Evolutionary conservation across 495 filamentous ascomycete genomes (phyloP), one percentile per base, ranked within the genome.

Genomic region (Daldinia decipiens): DNA sequence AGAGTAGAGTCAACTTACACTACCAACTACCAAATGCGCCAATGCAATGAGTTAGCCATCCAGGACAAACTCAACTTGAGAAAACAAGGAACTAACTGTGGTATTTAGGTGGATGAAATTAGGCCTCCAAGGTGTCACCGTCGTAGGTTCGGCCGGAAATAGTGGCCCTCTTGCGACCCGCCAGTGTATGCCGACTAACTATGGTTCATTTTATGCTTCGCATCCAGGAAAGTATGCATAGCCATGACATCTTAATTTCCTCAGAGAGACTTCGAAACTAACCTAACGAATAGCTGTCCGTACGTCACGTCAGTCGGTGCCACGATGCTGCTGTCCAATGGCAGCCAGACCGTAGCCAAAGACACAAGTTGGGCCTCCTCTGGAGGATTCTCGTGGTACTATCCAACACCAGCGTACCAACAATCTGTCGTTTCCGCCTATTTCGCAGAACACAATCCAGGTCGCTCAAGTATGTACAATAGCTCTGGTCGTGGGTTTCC

Each of bases 401-500:
- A 19, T 21, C 43, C 43, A 11, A 47, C 43, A 5, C 43, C 43
- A 24, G 43, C 43, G 8, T 47, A 47, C 72, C 90, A 93, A 74
- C 47, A 81, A 11, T 31, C 72, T 1, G 84, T 84, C 1, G 86
- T 93, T 3, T 72, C 76, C 0, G 68, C 74, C 24, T 92, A 87
- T 75, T 82, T 92, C 12, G 80, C 81, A 54, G 75, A 82, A 29
- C 77, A 83, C 3, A 83, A 65, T 31, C 53, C 53, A 11, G 62
- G 62, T 2, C 45, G 78, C 5, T 43, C 47, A 13, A 59, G 62
- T 19, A 52, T 67, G 21, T 91, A 89, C 77, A 87, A 87, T 69
- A 82, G 83, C 7, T 81, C 82, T 6, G 88, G 88, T 0, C 84
- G 90, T 26, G 90, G 82, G 0, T 91, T 86, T 58, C 90, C 90